Base-by-base conservation (phyloP, 306 rosid species). In the Adenanthera pavonina region DNA sequence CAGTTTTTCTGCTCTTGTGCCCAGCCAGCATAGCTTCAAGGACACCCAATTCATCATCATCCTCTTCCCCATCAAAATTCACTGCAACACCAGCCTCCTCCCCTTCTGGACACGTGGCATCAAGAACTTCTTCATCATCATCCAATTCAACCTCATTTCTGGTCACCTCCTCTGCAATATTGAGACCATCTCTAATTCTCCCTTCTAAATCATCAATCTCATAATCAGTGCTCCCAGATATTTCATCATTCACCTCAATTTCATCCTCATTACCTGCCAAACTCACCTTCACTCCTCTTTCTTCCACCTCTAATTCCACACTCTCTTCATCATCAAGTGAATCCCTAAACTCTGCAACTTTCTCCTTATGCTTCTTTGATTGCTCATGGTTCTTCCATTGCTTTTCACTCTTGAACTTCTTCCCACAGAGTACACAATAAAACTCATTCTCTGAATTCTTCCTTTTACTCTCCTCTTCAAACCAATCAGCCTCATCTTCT, bases 321-420 rank as follows among this genome's bases (percentile, higher is more conserved):
- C 77, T 83, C 19, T 82, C 94, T 51, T 82, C 94, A 79, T 87
- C 79, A 9, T 44, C 81, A 44, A 88, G 78, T 0, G 97, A 89
- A 54, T 92, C 95, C 80, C 40, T 88, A 46, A 92, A 90, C 87
- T 96, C 94, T 0, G 91, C 92, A 35, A 96, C 97, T 85, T 92
- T 96, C 86, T 96, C 98, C 73, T 88, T 89, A 73, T 96, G 99
- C 86, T 93, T 96, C 85, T 96, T 93, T 0, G 98, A 93, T 85
- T 91, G 98, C 90, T 96, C 99, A 17, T 96, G 99, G 61, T 96
- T 96, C 88, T 96, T 96, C 99, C 99, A 96, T 57, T 96, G 99
- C 89, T 89, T 96, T 84, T 96, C 99, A 90, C 99, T 96, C 94
- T 91, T 96, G 83, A 96, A 93, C 93, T 92, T 96, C 92, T 96